Evolutionary conservation across 257 asterid genomes (phyloP), one percentile per base, ranked within the genome.

Genomic region (Nicotiana noctiflora): DNA sequence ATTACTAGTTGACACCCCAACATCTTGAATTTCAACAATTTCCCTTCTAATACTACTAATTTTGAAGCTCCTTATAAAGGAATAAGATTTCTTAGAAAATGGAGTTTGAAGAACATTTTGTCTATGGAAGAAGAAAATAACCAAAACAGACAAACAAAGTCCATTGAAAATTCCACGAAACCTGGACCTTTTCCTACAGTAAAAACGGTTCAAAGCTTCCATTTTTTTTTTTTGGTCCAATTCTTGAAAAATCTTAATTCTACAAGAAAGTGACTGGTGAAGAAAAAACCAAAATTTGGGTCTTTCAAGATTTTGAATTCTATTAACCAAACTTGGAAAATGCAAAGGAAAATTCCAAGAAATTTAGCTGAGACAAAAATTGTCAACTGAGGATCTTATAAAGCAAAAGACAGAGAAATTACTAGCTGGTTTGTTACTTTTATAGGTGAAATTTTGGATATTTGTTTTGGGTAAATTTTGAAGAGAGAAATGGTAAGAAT

Each of bases 151-250:
- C 29, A 85, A 78, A 82, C 88, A 85, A 53, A 91, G 27, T 13
- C 90, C 93, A 82, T 82, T 89, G 85, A 86, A 90, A 82, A 82
- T 83, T 61, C 88, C 90, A 14, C 93, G 93, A 60, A 90, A 81
- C 77, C 85, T 92, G 84, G 80, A 86, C 17, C 83, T 82, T 49
- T 72, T 81, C 15, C 83, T 83, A 79, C 79, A 77, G 77, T 46
- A 63, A 55, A 75, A 31, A 14, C 77, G 83, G 49, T 79, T 79
- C 80, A 66, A 57, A 52, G 59, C n/a, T 14, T 63, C 86, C 97
- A 92, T 91, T 15, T 55, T 86, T 67, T 11, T 31, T 57, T 51
- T n/a, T n/a, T n/a, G n/a, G n/a, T n/a, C 29, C 13, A 79, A 81
- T 34, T 60, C 60, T 66, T 78, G 62, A 79, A 68, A 68, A n/a